Base-by-base conservation (phyloP, 164 flowering plant genomes). In the Cinnamomum micranthum region DNA sequence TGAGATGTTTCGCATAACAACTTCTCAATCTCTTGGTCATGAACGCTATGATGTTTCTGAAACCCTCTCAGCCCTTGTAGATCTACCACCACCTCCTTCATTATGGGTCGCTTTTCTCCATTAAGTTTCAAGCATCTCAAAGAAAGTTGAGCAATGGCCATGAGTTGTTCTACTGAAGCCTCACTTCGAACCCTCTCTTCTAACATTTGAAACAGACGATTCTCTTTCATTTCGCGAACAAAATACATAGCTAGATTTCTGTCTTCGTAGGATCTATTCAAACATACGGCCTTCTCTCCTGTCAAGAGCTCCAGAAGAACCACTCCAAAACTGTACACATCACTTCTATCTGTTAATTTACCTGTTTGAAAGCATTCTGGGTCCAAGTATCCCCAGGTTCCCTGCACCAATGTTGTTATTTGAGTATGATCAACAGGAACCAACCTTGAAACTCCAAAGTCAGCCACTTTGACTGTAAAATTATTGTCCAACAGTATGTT, bases 291-390 rank as follows among this genome's bases (percentile, higher is more conserved):
- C 51, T 79, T 81, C 50, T 73, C 50, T 2, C 86, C 81, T 1
- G 83, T 80, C 9, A 85, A 13, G 1, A 85, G 77, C 79, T 85
- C 88, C 0, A 72, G 76, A 7, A 85, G 76, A 17, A 85, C 85
- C 2, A 83, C 86, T 2, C 86, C 86, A 24, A 85, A 85, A 31
- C 86, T 82, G 9, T 85, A 85, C 23, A 85, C 88, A 66, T 84
- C 86, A 10, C 85, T 82, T 67, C 84, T 86, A 7, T 80, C 86
- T 0, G 86, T 86, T 23, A 86, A 70, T 68, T 76, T 75, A 35
- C 83, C 76, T 5, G 81, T 72, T 17, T 79, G 82, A 0, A 82
- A 66, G 75, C 84, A 86, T n/a, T 86, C 85, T 0, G 88, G 88
- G 63, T 86, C 87, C 4, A 86, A 62, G 73, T 86, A 86, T 14